These are phyloP conservation scores for Penicillium rolfsii DNA, from an alignment of 2,329 filamentous ascomycete genomes.

Conservation along the genomic window DNA sequence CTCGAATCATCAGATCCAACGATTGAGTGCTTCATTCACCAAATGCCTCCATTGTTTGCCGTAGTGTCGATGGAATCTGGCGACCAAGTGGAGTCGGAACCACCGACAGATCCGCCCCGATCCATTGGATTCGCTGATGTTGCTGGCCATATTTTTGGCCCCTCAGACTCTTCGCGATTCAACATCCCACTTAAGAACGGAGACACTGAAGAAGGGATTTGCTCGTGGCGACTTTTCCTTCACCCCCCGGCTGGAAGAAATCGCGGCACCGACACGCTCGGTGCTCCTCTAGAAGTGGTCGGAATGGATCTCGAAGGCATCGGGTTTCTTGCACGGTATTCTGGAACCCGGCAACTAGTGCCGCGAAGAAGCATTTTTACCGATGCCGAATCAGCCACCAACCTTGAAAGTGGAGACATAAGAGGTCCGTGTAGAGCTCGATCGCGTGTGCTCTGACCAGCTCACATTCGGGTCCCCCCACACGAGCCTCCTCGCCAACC, in stretches of 20 bases:
- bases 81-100: constrained; percentile 11
- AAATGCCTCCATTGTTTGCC: not conserved
- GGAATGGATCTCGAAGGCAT: not conserved
- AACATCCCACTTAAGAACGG: too few species aligned
- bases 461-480: constrained; percentile 4
- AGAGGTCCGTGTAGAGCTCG: not conserved
- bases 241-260: not conserved
- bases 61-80: not conserved
- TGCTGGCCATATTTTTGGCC: not conserved
- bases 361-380: not conserved
- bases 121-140: not conserved
- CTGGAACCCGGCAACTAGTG: not conserved
- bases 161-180: not conserved
- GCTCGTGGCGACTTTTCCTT: constrained; percentile 2
- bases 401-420: not conserved
- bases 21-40: not conserved
- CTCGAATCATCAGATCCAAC: constrained; percentile 3
- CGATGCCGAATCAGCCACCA: not conserved
- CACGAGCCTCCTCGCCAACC: not conserved
- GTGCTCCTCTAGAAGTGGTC: not conserved
- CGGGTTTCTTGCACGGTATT: not conserved
- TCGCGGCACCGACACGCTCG: not conserved
- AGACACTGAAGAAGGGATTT: not conserved
- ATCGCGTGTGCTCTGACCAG: constrained; percentile 9
- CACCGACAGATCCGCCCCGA: not conserved